Conservation (phyloP, 331 rosid species). For the Stylosanthes scabra region DNA sequence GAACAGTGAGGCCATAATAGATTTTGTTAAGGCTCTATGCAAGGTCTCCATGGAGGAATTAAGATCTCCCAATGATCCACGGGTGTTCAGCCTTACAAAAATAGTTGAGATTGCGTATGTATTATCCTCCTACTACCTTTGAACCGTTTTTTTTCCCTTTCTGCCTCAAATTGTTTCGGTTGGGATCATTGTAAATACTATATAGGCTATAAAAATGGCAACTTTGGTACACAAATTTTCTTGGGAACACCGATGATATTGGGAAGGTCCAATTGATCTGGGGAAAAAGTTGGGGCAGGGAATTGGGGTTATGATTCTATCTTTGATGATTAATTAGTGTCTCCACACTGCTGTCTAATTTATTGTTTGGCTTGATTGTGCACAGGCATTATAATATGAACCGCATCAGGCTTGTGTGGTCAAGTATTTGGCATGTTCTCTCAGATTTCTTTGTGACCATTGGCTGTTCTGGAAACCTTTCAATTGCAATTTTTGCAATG, state of each 20-base stretch:
- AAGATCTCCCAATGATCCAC: constrained; percentile 92
- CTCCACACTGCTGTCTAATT: constrained; percentile 13
- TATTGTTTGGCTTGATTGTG: constrained; percentile 40
- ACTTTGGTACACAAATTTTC: constrained; percentile 17
- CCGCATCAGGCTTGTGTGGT: constrained; percentile 99
- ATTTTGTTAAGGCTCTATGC: constrained; percentile 95
- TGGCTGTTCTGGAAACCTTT: constrained; percentile 94
- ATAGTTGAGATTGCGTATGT: constrained; percentile 97
- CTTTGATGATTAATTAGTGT: constrained; percentile 28
- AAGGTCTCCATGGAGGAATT: constrained; percentile 95
- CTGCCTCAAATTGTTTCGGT: background rate
- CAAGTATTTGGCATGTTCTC: constrained; percentile 96
- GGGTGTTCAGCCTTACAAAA: constrained; percentile 97
- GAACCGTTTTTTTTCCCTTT: background rate
- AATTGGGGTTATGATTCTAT: constrained; percentile 28
- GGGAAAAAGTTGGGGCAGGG: background rate
- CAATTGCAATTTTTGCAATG: constrained; percentile 97
- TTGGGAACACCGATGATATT: constrained; percentile 8
- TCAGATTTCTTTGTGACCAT: constrained; percentile 95
- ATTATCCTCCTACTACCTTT: constrained; percentile 30
- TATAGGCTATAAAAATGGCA: too few species aligned
- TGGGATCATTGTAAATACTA: constrained; percentile 32
- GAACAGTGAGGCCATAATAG: constrained; percentile 94
- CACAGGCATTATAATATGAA: constrained; percentile 97
- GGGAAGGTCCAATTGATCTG: constrained; percentile 24